Percentiles rank a stretch among this genome's conserved stretches.
phyloP scores from a whole-genome alignment of 2,329 filamentous ascomycete species.

The Pseudocercospora cruenta region DNA sequence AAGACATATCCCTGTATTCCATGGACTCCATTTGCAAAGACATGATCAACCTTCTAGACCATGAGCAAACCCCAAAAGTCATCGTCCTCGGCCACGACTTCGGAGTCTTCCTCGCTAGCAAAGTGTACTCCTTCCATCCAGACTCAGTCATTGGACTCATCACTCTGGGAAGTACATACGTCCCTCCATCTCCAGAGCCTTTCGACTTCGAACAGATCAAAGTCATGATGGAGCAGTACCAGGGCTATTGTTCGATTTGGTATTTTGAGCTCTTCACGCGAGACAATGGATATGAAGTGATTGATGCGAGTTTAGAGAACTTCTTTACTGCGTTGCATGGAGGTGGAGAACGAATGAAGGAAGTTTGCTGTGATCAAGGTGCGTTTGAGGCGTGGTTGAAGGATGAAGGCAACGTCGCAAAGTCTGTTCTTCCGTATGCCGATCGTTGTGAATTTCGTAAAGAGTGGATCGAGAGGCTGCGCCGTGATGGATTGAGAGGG shows the following conservation, averaged over 20 bases:
- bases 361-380: constrained; percentile 42
- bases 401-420: constrained; percentile 8
- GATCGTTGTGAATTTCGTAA: constrained; percentile 34
- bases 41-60: constrained; percentile 42
- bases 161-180: constrained; percentile 49
- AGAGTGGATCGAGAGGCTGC: constrained; percentile 38
- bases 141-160: constrained; percentile 46
- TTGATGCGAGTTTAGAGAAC: constrained; percentile 30
- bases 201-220: constrained; percentile 47
- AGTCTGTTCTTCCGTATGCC: constrained; percentile 40
- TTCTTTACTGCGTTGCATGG: constrained; percentile 26
- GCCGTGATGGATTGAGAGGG: constrained; percentile 39
- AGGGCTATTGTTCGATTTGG: constrained; percentile 44
- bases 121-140: constrained; percentile 48
- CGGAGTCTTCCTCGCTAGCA: constrained; percentile 47
- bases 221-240: constrained; percentile 34
- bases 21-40: constrained; percentile 42
- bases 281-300: constrained; percentile 42
- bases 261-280: constrained; percentile 53
- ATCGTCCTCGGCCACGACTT: constrained; percentile 56
- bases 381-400: constrained; percentile 38
- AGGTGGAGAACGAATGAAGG: constrained; percentile 32
- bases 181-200: constrained; percentile 35
- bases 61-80: constrained; percentile 39
- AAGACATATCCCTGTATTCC: constrained; percentile 40